These are phyloP conservation scores for Laguncularia racemosa DNA, from an alignment of 345 rosid genomes.

Conservation along the genomic window DNA sequence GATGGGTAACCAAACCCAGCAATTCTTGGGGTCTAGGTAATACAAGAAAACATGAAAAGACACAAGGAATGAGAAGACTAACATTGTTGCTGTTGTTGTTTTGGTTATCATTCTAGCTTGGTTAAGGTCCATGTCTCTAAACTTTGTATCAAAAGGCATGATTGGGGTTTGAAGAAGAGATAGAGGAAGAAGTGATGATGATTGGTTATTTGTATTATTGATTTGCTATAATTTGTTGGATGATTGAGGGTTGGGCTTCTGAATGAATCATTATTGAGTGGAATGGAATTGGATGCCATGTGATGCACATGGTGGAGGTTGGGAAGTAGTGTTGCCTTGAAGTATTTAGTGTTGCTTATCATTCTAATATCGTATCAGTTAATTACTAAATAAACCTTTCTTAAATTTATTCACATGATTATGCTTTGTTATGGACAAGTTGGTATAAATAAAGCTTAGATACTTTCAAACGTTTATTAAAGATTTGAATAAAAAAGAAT, in stretches of 20 bases:
- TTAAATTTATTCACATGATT: too few species aligned
- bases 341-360: too few species aligned
- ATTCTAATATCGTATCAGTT: too few species aligned
- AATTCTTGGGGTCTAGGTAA: slow-evolving; percentile 1
- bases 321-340: slow-evolving; percentile 2
- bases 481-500: too few species aligned
- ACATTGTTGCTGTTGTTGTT: slow-evolving; percentile 11
- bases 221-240: slow-evolving; percentile 1
- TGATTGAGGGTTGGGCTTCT: background rate
- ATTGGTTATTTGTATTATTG: background rate
- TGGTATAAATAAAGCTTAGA: too few species aligned
- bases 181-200: background rate
- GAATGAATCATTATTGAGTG: slow-evolving; percentile 7
- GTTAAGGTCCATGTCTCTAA: slow-evolving; percentile 4
- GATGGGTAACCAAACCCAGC: slow-evolving; percentile 17
- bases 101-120: slow-evolving; percentile 7
- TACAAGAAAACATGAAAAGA: slow-evolving; percentile 11
- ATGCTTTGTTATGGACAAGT: too few species aligned
- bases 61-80: slow-evolving; percentile 10
- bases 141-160: too few species aligned
- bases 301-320: slow-evolving; percentile 27
- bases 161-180: background rate
- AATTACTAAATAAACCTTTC: too few species aligned
- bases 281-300: slow-evolving; percentile 20
- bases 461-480: too few species aligned